Base-by-base conservation (phyloP, 2,329 filamentous ascomycete species). In the Berkeleyomyces rouxiae region DNA sequence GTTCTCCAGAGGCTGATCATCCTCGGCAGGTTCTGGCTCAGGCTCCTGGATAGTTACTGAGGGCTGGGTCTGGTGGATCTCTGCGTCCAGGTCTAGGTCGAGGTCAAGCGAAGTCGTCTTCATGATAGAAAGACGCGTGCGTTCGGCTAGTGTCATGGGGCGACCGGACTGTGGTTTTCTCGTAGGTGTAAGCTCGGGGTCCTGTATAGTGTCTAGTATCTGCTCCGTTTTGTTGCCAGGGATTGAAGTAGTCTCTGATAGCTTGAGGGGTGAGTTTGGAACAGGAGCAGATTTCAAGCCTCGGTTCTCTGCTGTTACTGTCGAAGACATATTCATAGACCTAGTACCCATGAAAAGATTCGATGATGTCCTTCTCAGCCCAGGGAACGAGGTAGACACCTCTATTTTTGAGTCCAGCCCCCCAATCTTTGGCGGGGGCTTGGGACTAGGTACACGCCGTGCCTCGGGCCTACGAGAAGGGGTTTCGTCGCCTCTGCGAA, bases 101-200 rank as follows among this genome's bases (percentile, higher is more conserved):
- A 70, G 66, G 3, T 66, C 58, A 10, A 40, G 57, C 3, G 63
- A 55, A 2, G 82, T 79, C 57, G 81, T 76, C 2, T 83, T 78
- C 0, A 85, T 82, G 84, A 96, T 92, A 16, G 88, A 90, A 61
- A 90, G 78, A 16, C 87, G 83, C 0, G 91, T 95, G 58, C 90
- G 85, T 69, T 95, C 90, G 3, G 86, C 80, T 0, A 93, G 78
- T 0, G 85, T 84, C 7, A 86, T 72, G 0, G 78, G 79, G 59
- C 82, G 81, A 0, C 81, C 76, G 0, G 75, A 73, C 63, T 75
- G 79, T 1, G 67, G 44, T 47, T 69, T 70, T 67, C 82, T 84
- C 51, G 74, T 70, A 0, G 82, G 82, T 0, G 82, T 84, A 0
- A 82, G 81, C 1, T 82, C 83, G 0, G 76, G 74, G 55, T 76